Evolutionary conservation across 768 basidiomycete genomes (phyloP), one percentile per base, ranked within the genome.

Genomic region (Polyporus arcularius): DNA sequence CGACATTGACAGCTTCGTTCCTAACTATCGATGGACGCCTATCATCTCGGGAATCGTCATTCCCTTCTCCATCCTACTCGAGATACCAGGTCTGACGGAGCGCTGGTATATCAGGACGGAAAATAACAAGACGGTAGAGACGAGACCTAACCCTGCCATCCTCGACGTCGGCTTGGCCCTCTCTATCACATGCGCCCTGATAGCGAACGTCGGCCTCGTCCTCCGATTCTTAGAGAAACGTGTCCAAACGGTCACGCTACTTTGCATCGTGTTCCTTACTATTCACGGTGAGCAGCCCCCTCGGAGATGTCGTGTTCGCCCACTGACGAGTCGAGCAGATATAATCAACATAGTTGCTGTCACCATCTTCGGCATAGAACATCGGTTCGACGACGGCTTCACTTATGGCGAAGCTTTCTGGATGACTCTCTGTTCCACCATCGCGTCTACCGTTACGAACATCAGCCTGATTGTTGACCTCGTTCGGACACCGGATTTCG

Each of bases 1-100:
- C 39, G 52, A 57, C 52, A 31, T 62, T 7, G 61, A 62, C 30
- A 49, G 43, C 21, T 81, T 78, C 57, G 68, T 81, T 32, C 85
- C 87, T 26, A 82, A 82, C 53, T 88, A 87, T 68, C 85, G 90
- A 16, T 75, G 76, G 53, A 73, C 84, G 4, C 89, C 89, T 0
- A 85, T 91, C 43, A 58, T 90, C 9, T 85, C 89, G 14, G 88
- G 87, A 18, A 77, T 88, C 42, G 70, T 86, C 61, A 84, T 90
- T 40, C 88, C 90, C 0, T 91, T 94, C 67, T 83, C 87, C 16
- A 89, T 93, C 51, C 78, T 94, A n/a, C 78, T 94, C 32, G 88
- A 89, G 66, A 90, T 94, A 31, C 92, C 92, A 0, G 88, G 88
- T 15, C 73, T 93, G 11, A 93, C 90, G 1, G 86, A 85, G 60